These are phyloP conservation scores for Pochonia chlamydosporia DNA, from an alignment of 2,329 filamentous ascomycete genomes.

Conservation along the genomic window DNA sequence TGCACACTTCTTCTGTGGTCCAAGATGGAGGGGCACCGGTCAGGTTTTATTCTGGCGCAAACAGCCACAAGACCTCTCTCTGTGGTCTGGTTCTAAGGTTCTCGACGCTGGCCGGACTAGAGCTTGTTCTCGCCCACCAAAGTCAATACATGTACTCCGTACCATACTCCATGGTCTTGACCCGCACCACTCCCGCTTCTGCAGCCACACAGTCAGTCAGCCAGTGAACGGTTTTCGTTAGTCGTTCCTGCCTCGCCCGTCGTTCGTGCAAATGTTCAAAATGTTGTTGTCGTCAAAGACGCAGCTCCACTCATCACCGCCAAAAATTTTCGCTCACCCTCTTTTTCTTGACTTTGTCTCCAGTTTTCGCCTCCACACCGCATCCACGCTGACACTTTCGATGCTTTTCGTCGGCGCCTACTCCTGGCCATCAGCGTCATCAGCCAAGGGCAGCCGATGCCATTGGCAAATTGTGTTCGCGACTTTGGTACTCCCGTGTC, in stretches of 20 bases:
- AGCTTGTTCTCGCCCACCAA: too few species aligned
- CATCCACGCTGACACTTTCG: too few species aligned
- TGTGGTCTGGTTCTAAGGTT: too few species aligned
- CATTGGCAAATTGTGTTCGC: neutral
- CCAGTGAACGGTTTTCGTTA: neutral
- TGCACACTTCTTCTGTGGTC: neutral
- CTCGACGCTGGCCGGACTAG: too few species aligned
- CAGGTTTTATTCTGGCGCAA: slow-evolving; percentile 4
- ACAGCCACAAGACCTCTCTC: too few species aligned
- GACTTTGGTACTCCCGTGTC: neutral
- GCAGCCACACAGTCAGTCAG: too few species aligned
- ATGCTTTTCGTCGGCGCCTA: too few species aligned
- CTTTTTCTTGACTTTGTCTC: neutral
- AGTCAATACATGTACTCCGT: too few species aligned
- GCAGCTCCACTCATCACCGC: slow-evolving; percentile 1
- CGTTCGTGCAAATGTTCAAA: too few species aligned
- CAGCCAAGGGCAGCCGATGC: neutral
- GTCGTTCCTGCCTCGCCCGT: neutral
- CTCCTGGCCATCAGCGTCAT: neutral
- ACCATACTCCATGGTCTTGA: too few species aligned
- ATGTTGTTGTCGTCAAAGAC: too few species aligned
- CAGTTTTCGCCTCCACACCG: slow-evolving; percentile 3
- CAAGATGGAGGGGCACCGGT: slow-evolving; percentile 1
- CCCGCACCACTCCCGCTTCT: too few species aligned
- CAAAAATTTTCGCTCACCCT: slow-evolving; percentile 1